Evolutionary conservation across 2,329 filamentous ascomycete genomes (phyloP).

Genomic region (Penicillium sp.): DNA sequence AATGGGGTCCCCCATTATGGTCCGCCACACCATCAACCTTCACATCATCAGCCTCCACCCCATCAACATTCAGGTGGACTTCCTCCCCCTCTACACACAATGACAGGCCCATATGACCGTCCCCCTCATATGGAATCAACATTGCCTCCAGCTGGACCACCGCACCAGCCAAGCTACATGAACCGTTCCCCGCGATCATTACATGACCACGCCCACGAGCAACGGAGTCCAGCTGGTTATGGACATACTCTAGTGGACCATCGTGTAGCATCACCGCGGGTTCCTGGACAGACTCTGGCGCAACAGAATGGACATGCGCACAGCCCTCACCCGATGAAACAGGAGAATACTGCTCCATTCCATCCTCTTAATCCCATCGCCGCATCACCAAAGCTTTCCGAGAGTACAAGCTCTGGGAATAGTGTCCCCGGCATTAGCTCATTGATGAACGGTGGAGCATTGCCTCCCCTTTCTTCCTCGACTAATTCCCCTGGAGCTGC

Average conservation of each 20-base stretch:
- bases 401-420: conserved; percentile 28
- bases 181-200: conserved; percentile 29
- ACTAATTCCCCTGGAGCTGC: conserved; percentile 24
- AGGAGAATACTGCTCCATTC: conserved; percentile 20
- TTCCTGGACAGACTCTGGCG: conserved; percentile 23
- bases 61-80: conserved; percentile 25
- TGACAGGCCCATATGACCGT: conserved; percentile 36
- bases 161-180: conserved; percentile 22
- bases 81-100: conserved; percentile 26
- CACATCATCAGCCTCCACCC: conserved; percentile 21
- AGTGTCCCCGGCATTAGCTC: conserved; percentile 55
- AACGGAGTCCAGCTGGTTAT: conserved; percentile 32
- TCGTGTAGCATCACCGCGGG: conserved; percentile 36
- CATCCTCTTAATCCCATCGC: conserved; percentile 17
- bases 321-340: conserved; percentile 31
- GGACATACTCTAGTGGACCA: conserved; percentile 30
- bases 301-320: conserved; percentile 23
- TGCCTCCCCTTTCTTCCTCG: conserved; percentile 27
- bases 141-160: conserved; percentile 25
- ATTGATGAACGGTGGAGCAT: conserved; percentile 40
- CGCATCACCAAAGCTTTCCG: conserved; percentile 26
- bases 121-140: conserved; percentile 33
- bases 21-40: conserved; percentile 27
- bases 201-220: conserved; percentile 27
- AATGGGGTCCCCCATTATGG: conserved; percentile 35